Percentiles rank a stretch among this genome's conserved stretches.
These are phyloP conservation scores for Colletotrichum lindemuthianum DNA, from an alignment of 2,329 filamentous ascomycete species.

Conservation along the genomic window DNA sequence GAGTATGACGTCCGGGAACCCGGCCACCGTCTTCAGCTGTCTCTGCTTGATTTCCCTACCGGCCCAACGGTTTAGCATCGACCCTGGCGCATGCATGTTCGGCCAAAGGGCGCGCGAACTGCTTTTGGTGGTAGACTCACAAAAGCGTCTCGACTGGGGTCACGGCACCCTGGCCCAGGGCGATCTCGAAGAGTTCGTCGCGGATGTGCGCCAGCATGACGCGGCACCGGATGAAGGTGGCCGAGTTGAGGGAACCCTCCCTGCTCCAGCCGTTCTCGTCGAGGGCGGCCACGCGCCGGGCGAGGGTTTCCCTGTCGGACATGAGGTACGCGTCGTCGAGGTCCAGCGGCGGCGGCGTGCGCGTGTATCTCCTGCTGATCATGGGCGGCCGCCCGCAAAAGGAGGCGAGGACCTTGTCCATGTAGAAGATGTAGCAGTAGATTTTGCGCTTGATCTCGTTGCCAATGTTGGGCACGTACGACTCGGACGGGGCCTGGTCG, in stretches of 20 bases:
- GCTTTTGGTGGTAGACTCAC: conserved; percentile 23
- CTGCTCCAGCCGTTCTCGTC: conserved; percentile 52
- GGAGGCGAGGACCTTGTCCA: conserved; percentile 50
- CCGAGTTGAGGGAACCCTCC: conserved; percentile 42
- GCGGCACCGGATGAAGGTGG: conserved; percentile 44
- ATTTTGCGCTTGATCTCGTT: conserved; percentile 43
- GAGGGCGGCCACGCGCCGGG: conserved; percentile 41
- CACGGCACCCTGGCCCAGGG: conserved; percentile 37
- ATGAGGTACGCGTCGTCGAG: conserved; percentile 49
- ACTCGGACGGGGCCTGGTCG: conserved; percentile 25
- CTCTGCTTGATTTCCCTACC: conserved; percentile 49
- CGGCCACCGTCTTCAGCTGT: conserved; percentile 45
- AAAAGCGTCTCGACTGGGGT: conserved; percentile 54
- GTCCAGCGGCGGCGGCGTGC: conserved; percentile 52
- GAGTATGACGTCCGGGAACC: conserved; percentile 51
- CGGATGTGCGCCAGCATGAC: conserved; percentile 39
- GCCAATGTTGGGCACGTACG: conserved; percentile 41
- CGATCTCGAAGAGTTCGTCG: conserved; percentile 44
- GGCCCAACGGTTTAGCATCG: background rate
- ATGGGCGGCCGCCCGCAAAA: conserved; percentile 55
- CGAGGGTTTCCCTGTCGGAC: conserved; percentile 41
- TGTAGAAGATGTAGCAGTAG: conserved; percentile 45
- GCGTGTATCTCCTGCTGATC: conserved; percentile 47
- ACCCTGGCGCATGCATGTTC: too few species aligned
- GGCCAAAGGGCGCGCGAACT: too few species aligned